These are phyloP conservation scores for Chlorella sp. DNA, from an alignment of 139 green algal species.

Conservation along the genomic window DNA sequence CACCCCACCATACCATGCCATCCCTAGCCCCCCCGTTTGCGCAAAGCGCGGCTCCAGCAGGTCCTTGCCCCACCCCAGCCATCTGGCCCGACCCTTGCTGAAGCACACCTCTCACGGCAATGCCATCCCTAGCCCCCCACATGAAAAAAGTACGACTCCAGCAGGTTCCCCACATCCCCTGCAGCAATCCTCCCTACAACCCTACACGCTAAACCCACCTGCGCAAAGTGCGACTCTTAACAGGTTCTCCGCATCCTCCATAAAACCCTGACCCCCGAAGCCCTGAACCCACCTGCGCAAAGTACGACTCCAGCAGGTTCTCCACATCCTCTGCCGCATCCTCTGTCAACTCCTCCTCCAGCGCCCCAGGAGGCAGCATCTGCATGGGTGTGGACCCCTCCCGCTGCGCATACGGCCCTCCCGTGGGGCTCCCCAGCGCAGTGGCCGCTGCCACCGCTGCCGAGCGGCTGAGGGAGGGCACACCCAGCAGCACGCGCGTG, in stretches of 20 bases:
- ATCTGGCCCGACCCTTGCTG: too few species aligned
- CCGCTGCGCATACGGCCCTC: neutral
- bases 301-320: conserved; percentile 75
- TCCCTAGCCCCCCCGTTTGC: conserved; percentile 47
- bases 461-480: conserved; percentile 14
- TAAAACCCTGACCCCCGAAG: too few species aligned
- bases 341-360: conserved; percentile 33
- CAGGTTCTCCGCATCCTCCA: too few species aligned
- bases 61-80: too few species aligned
- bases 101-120: too few species aligned
- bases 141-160: conserved; percentile 74
- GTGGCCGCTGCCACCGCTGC: neutral
- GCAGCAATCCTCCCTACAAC: too few species aligned
- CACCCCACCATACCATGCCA: too few species aligned
- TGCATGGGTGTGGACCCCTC: neutral
- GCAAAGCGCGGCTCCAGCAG: conserved; percentile 73
- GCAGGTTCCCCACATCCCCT: conserved; percentile 66
- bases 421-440: neutral
- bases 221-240: too few species aligned
- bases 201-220: too few species aligned
- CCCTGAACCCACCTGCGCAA: conserved; percentile 49
- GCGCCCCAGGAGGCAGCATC: neutral
- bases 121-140: too few species aligned
- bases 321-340: conserved; percentile 57
- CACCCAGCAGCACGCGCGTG: conserved; percentile 22